These are phyloP conservation scores for Tirmania nivea DNA, from an alignment of 495 filamentous ascomycete genomes.

Conservation along the genomic window DNA sequence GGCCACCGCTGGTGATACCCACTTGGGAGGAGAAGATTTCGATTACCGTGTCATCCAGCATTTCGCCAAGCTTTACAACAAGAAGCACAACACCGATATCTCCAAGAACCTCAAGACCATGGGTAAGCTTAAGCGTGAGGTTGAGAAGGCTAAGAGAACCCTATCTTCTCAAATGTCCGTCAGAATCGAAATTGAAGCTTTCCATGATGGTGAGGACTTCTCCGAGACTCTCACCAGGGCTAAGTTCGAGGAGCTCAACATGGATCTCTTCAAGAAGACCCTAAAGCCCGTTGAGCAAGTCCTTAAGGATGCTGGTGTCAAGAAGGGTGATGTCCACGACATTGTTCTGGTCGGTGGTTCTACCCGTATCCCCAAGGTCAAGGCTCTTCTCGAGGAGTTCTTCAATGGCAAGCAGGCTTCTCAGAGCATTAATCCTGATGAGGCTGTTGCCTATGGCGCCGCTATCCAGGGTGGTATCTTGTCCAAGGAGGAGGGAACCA, in stretches of 20 bases:
- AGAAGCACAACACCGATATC: slow-evolving; percentile 85
- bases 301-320: slow-evolving; percentile 74
- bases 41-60: slow-evolving; percentile 95
- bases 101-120: slow-evolving; percentile 93
- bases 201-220: slow-evolving; percentile 94
- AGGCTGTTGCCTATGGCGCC: slow-evolving; percentile 92
- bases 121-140: slow-evolving; percentile 99
- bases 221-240: slow-evolving; percentile 93
- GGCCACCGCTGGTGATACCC: slow-evolving; percentile 96
- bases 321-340: slow-evolving; percentile 68
- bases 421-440: slow-evolving; percentile 98
- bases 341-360: slow-evolving; percentile 85
- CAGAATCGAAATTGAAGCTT: slow-evolving; percentile 92
- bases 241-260: slow-evolving; percentile 98
- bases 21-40: slow-evolving; percentile 99
- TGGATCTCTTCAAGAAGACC: slow-evolving; percentile 96
- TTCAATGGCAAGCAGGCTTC: slow-evolving; percentile 84
- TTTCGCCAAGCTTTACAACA: slow-evolving; percentile 97
- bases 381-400: slow-evolving; percentile 84
- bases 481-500: slow-evolving; percentile 61
- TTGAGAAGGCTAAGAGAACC: slow-evolving; percentile 99
- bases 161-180: slow-evolving; percentile 97
- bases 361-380: slow-evolving; percentile 94
- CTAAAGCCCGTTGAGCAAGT: slow-evolving; percentile 98
- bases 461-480: slow-evolving; percentile 94